Percentiles rank a stretch among this genome's conserved stretches.
phyloP scores from a whole-genome alignment of 176 grass and related monocot genomes.

The Phoenix dactylifera region DNA sequence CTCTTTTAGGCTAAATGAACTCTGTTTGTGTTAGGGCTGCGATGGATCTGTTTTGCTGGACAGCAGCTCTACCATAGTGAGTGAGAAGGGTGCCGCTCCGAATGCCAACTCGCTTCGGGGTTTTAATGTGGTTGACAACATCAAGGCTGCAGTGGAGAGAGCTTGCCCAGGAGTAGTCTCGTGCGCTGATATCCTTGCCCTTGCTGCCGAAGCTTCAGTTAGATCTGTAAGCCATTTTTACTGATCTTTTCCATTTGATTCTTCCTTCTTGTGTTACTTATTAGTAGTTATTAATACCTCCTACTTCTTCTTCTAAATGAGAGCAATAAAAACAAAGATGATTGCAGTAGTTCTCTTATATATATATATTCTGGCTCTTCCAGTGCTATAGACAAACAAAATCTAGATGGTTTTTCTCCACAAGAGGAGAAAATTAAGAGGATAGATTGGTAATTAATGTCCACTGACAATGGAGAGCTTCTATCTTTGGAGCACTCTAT shows the following conservation, averaged over 20 bases:
- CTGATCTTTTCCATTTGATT: neutral
- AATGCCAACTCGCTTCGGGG: slow-evolving; percentile 74
- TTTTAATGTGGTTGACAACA: slow-evolving; percentile 56
- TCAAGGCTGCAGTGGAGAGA: slow-evolving; percentile 58
- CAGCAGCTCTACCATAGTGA: slow-evolving; percentile 46
- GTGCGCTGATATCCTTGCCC: slow-evolving; percentile 78
- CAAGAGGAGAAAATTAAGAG: too few relatives aligned
- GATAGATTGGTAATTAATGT: too few relatives aligned
- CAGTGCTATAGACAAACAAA: too few relatives aligned
- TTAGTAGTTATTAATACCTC: neutral
- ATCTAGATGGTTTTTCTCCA: too few relatives aligned
- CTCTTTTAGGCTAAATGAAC: too few relatives aligned
- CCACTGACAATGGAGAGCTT: too few relatives aligned
- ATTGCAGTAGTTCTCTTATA: too few relatives aligned
- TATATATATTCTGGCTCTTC: too few relatives aligned
- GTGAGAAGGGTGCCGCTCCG: slow-evolving; percentile 62
- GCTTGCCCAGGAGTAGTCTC: slow-evolving; percentile 71
- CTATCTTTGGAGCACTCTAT: too few relatives aligned
- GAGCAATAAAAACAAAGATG: too few relatives aligned
- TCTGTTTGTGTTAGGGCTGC: slow-evolving; percentile 39
- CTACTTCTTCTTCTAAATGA: too few relatives aligned
- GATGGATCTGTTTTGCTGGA: slow-evolving; percentile 80
- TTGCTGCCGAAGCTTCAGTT: slow-evolving; percentile 71
- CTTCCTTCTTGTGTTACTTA: neutral
- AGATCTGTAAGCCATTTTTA: slow-evolving; percentile 27